Base-by-base conservation (phyloP, 2,329 filamentous ascomycete genomes). In the Thermothelomyces thermophilus region DNA sequence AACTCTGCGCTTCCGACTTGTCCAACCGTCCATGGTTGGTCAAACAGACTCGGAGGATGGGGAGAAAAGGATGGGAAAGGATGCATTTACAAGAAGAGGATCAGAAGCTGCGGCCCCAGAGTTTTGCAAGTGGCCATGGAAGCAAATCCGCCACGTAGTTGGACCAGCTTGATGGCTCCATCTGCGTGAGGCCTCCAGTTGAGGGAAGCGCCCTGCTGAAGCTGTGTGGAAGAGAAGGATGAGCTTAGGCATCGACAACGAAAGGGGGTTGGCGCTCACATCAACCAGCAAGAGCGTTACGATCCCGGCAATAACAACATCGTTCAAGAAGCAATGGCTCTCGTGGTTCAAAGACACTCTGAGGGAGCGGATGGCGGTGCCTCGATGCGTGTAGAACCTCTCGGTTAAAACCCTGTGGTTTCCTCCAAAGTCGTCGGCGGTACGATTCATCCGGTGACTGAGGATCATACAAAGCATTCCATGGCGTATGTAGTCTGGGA, bases 101-200 rank as follows among this genome's bases (percentile, higher is more conserved):
- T 33, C 0, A 35, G 16, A 7, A 51, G 42, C 10, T 36, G 36
- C 9, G 48, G 48, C 10, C 30, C 5, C 9, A 51, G 14, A 7
- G 45, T 51, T 22, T 51, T 53, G 19, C 57, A 58, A 14, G 30
- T 26, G 4, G 57, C 54, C 5, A 65, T 19, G 7, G 48, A 24
- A 16, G 48, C 49, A 17, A 68, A 54, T 17, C 68, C 66, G 14
- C 68, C 66, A 11, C 64, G 65, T 5, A 68, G 52, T 16, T 47
- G 48, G 11, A 69, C 61, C 5, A 70, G 40, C 48, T 49, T 63
- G 26, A 63, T 56, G 24, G 64, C 51, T 14, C 62, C 68, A 14
- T 68, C 59, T 3, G 70, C 33, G 44, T 70, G 68, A 11, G 55
- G 62, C 37, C 64, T 62, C 67, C 67, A 70, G 50, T 63, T 58